Conservation (phyloP, 2,329 filamentous ascomycete genomes). For the Periconia sp. region DNA sequence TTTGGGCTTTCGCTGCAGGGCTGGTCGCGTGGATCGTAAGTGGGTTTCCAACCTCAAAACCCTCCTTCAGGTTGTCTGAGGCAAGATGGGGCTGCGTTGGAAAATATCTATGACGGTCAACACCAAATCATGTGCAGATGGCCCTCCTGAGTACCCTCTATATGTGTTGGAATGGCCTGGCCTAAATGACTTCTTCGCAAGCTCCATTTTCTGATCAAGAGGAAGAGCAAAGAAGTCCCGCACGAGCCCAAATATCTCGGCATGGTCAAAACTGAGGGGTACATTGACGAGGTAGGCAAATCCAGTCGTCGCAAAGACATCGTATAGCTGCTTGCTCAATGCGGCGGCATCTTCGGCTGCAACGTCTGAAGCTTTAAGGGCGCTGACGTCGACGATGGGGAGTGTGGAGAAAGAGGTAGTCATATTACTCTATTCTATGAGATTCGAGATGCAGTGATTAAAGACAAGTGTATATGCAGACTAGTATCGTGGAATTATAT, state of each 20-base stretch:
- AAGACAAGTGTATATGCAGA: background rate
- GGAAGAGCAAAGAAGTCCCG: constrained; percentile 31
- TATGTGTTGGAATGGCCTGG: constrained; percentile 52
- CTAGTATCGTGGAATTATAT: background rate
- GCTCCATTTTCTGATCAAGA: constrained; percentile 25
- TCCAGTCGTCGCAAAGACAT: constrained; percentile 54
- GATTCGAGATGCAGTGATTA: background rate
- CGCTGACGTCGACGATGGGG: constrained; percentile 50
- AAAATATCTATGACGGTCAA: constrained; percentile 48
- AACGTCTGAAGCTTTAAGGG: constrained; percentile 35
- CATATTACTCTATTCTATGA: constrained; percentile 39
- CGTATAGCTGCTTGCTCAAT: constrained; percentile 48
- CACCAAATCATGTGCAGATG: background rate
- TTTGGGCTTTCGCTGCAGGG: constrained; percentile 13
- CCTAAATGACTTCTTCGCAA: constrained; percentile 53
- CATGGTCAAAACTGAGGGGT: constrained; percentile 50
- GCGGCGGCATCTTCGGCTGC: constrained; percentile 28
- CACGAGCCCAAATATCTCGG: constrained; percentile 50
- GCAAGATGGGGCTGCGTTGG: constrained; percentile 48
- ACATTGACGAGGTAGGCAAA: constrained; percentile 55
- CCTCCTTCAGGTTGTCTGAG: constrained; percentile 54
- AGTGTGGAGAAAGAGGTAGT: constrained; percentile 51
- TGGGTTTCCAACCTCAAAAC: constrained; percentile 53
- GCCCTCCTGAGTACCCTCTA: constrained; percentile 37
- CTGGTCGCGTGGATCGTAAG: too few relatives aligned